Conservation (phyloP, 495 filamentous ascomycete species). For the Articulospora tetracladia region DNA sequence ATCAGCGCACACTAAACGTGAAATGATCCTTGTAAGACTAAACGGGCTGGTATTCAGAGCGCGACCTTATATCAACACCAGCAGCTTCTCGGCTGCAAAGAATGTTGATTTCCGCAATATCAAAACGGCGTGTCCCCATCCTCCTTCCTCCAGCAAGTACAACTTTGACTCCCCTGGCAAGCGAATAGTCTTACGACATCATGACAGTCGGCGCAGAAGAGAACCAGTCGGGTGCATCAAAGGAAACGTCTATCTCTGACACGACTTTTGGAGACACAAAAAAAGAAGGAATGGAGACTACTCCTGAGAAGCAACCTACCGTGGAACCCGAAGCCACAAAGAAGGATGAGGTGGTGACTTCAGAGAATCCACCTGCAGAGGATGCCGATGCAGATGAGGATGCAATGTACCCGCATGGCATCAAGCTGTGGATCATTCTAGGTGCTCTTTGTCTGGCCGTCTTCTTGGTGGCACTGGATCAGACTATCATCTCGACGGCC, state of each 20-base stretch:
- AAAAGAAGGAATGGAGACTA: slow-evolving; percentile 5
- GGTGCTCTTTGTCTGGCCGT: slow-evolving; percentile 45
- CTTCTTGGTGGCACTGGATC: slow-evolving; percentile 62
- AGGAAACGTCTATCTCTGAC: slow-evolving; percentile 10
- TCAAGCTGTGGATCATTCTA: slow-evolving; percentile 43
- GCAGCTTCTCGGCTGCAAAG: background rate
- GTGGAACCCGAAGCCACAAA: background rate
- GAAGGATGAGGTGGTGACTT: background rate
- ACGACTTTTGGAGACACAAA: slow-evolving; percentile 11
- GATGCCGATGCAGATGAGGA: slow-evolving; percentile 28
- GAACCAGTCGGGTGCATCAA: slow-evolving; percentile 2
- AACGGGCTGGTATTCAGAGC: background rate
- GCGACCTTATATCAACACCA: background rate
- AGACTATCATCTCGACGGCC: slow-evolving; percentile 59
- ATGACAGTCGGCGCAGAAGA: slow-evolving; percentile 5
- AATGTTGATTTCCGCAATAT: no score
- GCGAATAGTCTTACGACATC: background rate
- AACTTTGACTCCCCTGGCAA: background rate
- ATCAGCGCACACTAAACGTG: background rate
- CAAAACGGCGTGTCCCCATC: no score
- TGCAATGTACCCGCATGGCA: slow-evolving; percentile 39
- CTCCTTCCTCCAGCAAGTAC: no score
- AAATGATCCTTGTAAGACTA: no score
- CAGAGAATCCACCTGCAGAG: background rate
- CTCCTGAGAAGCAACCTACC: background rate